A percentile compares a stretch with the other conserved stretches of the same genome.
Evolutionary conservation across 352 stramenopile genomes (phyloP).

Genomic region (Globisporangium solare): DNA sequence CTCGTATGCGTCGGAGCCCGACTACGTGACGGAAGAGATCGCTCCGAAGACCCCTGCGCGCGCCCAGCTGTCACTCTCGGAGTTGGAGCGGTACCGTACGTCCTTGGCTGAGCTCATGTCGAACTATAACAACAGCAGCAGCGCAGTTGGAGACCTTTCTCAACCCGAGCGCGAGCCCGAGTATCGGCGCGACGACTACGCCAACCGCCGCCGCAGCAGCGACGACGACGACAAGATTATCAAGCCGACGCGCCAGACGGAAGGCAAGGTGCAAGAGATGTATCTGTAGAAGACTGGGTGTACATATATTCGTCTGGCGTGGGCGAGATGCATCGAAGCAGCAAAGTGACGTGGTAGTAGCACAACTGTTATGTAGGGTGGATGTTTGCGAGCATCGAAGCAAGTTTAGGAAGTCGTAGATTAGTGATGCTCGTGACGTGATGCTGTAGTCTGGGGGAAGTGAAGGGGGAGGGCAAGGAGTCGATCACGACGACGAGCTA

Average conservation of each 20-base stretch:
- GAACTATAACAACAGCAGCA: slow-evolving; percentile 29
- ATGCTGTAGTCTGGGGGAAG: too few species aligned
- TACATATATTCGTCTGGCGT: too few species aligned
- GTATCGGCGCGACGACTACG: slow-evolving; percentile 16
- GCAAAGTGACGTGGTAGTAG: too few species aligned
- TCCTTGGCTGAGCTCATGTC: slow-evolving; percentile 63
- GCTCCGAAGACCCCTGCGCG: slow-evolving; percentile 2
- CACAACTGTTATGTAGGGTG: too few species aligned
- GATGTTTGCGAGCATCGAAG: too few species aligned
- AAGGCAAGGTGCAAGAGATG: slow-evolving; percentile 1
- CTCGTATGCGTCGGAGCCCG: slow-evolving; percentile 24
- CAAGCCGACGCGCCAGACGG: neutral
- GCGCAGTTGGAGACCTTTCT: slow-evolving; percentile 3
- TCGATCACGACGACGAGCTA: too few species aligned
- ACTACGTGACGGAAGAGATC: slow-evolving; percentile 17
- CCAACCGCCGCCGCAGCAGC: too few species aligned
- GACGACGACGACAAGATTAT: slow-evolving; percentile 1
- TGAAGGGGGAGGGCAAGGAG: too few species aligned
- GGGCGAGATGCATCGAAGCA: neutral
- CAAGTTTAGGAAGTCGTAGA: too few species aligned
- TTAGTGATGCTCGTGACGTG: too few species aligned
- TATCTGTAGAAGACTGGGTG: neutral
- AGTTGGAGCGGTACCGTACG: slow-evolving; percentile 37
- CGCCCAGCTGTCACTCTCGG: slow-evolving; percentile 16
- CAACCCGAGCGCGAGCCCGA: slow-evolving; percentile 35